Base-by-base conservation (phyloP, 208 protist genomes). In the Herpetomonas tarakana region DNA sequence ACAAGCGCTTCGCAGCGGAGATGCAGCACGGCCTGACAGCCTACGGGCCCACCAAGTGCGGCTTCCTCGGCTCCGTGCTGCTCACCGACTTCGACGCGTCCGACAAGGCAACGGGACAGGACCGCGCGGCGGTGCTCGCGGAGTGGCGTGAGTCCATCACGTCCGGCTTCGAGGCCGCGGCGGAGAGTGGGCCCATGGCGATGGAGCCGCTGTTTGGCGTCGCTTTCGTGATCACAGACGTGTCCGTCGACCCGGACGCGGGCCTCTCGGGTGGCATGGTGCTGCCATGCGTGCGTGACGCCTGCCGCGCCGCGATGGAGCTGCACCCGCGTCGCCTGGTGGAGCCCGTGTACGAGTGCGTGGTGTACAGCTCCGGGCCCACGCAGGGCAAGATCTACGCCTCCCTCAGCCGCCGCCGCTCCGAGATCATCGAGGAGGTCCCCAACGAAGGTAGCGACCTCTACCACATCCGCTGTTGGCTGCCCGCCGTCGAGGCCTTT, bases 401-500 rank as follows among this genome's bases (percentile, higher is more conserved):
- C 41, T 74, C 89, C 9, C 77, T 98, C 9, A 91, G 78, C 47
- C 88, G 89, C n/a, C 84, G 92, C 27, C 80, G 95, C 41, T 75
- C 88, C 2, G 86, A 96, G 19, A 97, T 99, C 30, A 47, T 98
- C 16, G 85, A 94, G 28, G 98, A 99, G 63, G 96, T 98, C 49
- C 88, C 98, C 44, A 93, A 96, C 56, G 97, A 99, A 65, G 97
- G 97, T 58, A 98, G 93, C 53, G 82, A 95, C 47, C 74, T 98
- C 25, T 98, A 98, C 68, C 88, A 92, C 56, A 98, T 99, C 58
- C 70, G 86, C 29, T 92, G 95, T 35, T 65, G 85, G 56, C 69
- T 99, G 12, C 98, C 98, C 0, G 98, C 99, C 0, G 89, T 91
- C 1, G 96, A 99, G 78, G 94, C 87, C 30, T 99, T 99, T 86